A percentile compares a stretch with the other conserved stretches of the same genome.
Evolutionary conservation across 2,329 filamentous ascomycete genomes (phyloP).

Genomic region (Penicillium sp.): DNA sequence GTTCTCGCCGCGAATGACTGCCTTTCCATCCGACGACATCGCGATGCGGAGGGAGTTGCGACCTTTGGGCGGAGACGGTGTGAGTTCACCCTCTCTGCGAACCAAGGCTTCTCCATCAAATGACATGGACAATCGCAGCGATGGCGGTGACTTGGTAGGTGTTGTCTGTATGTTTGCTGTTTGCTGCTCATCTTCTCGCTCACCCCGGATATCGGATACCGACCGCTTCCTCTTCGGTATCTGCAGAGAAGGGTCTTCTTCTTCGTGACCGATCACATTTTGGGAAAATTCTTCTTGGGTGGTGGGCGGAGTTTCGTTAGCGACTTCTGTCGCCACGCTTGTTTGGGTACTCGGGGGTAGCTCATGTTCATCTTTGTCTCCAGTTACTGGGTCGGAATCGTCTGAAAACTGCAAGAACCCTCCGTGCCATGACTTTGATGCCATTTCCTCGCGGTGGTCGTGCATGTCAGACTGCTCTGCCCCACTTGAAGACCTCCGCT

Average conservation of each 20-base stretch:
- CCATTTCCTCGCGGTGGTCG: constrained; percentile 18
- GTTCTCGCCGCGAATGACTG: constrained; percentile 71
- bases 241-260: constrained; percentile 24
- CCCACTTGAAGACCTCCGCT: constrained; percentile 30
- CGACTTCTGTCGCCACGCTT: constrained; percentile 28
- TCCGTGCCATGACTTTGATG: constrained; percentile 23
- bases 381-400: constrained; percentile 22
- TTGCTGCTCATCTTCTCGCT: constrained; percentile 9
- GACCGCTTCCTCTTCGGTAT: constrained; percentile 37
- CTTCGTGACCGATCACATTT: constrained; percentile 12
- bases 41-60: constrained; percentile 65
- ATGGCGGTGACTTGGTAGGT: constrained; percentile 36
- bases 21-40: constrained; percentile 82
- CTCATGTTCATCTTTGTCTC: constrained; percentile 30
- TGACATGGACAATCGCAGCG: constrained; percentile 41
- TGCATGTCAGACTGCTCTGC: constrained; percentile 28
- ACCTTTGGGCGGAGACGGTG: constrained; percentile 41
- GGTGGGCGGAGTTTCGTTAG: constrained; percentile 25
- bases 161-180: constrained; percentile 13
- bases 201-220: constrained; percentile 28
- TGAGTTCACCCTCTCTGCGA: constrained; percentile 38
- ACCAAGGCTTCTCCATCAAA: constrained; percentile 42
- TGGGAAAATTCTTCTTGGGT: constrained; percentile 22
- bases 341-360: constrained; percentile 31
- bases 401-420: constrained; percentile 26